Evolutionary conservation across 768 basidiomycete genomes (phyloP).

Genomic region (Lentinula sp.): DNA sequence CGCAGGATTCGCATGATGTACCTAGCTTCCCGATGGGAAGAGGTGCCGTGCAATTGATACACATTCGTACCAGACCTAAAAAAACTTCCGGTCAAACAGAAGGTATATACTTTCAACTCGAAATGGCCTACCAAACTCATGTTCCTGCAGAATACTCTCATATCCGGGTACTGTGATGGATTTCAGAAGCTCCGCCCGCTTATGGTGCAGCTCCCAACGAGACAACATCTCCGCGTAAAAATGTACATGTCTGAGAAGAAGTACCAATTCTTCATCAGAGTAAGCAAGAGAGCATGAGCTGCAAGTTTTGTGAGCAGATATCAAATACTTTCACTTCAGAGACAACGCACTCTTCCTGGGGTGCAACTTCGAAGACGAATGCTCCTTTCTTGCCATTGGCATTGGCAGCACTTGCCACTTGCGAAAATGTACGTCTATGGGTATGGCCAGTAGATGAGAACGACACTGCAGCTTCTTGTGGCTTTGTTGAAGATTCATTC

Average conservation of each 20-base stretch:
- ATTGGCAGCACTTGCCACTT: conserved; percentile 25
- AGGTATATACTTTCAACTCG: neutral
- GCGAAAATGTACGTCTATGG: conserved; percentile 36
- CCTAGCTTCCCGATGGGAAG: conserved; percentile 24
- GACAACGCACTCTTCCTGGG: conserved; percentile 7
- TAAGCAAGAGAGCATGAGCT: neutral
- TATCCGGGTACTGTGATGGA: conserved; percentile 28
- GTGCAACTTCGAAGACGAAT: conserved; percentile 21
- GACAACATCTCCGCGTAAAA: conserved; percentile 73
- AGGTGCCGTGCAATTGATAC: conserved; percentile 33
- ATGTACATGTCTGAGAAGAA: conserved; percentile 40
- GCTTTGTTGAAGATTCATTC: conserved; percentile 36
- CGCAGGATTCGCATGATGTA: conserved; percentile 36
- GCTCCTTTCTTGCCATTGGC: conserved; percentile 30
- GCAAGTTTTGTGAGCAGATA: neutral
- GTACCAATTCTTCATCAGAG: neutral
- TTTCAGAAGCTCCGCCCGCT: conserved; percentile 71
- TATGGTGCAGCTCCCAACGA: conserved; percentile 65
- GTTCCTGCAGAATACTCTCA: conserved; percentile 20
- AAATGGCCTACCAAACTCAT: conserved; percentile 1
- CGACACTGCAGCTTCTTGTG: conserved; percentile 28
- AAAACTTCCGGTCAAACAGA: neutral
- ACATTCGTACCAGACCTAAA: conserved; percentile 43
- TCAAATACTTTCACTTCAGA: neutral
- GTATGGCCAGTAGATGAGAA: conserved; percentile 34